These are phyloP conservation scores for Penicillium concentricum DNA, from an alignment of 2,329 filamentous ascomycete genomes.

Conservation along the genomic window DNA sequence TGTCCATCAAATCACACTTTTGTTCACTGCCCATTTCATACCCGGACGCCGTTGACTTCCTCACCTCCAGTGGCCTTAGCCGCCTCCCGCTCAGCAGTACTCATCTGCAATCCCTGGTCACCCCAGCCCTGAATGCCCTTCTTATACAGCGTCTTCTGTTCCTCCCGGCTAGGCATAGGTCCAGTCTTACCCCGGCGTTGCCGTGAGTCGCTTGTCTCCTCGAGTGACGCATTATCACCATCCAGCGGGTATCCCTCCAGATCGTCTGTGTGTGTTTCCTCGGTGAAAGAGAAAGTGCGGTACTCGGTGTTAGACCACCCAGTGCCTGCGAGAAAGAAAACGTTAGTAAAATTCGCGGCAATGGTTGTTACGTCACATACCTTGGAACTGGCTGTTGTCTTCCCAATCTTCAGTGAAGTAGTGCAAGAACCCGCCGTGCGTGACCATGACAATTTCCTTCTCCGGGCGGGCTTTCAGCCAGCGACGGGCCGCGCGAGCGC, in stretches of 20 bases:
- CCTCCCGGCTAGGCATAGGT: constrained; percentile 33
- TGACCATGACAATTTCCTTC: constrained; percentile 73
- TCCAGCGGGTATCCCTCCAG: constrained; percentile 36
- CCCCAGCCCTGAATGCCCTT: constrained; percentile 44
- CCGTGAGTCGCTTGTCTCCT: constrained; percentile 45
- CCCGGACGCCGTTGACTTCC: constrained; percentile 33
- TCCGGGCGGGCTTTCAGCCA: constrained; percentile 55
- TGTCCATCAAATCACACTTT: constrained; percentile 1
- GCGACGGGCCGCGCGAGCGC: constrained; percentile 61
- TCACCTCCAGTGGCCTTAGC: constrained; percentile 34
- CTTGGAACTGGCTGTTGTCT: constrained; percentile 52
- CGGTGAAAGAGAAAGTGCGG: constrained; percentile 65
- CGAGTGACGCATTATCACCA: constrained; percentile 42
- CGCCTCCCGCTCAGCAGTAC: constrained; percentile 34
- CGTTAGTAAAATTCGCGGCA: not conserved
- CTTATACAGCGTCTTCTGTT: constrained; percentile 42
- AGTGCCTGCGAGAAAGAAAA: constrained; percentile 53
- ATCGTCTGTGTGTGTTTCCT: constrained; percentile 52
- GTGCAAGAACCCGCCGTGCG: constrained; percentile 81
- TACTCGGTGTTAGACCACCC: constrained; percentile 74
- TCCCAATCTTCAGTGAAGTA: constrained; percentile 82
- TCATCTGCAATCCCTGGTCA: constrained; percentile 42
- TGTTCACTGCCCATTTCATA: constrained; percentile 16
- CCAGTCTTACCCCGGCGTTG: constrained; percentile 40
- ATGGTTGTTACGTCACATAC: constrained; percentile 28